These are phyloP conservation scores for Holtermannia corniformis DNA, from an alignment of 768 basidiomycete species.

Conservation along the genomic window DNA sequence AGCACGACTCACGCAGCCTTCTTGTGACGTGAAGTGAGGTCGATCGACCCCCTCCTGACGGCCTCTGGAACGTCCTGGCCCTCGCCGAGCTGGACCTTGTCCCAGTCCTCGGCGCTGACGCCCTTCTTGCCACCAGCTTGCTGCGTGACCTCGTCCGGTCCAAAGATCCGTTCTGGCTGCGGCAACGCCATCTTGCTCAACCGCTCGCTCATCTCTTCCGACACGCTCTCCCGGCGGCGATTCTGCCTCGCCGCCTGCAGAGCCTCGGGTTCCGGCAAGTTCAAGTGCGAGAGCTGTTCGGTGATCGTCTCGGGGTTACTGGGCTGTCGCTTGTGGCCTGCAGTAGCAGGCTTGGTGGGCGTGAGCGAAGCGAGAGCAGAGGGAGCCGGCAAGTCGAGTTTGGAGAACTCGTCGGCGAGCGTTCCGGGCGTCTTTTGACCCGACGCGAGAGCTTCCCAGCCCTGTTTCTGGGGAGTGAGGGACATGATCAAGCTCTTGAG, in stretches of 20 bases:
- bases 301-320: slow-evolving; percentile 4
- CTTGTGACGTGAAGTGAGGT: background rate
- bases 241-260: slow-evolving; percentile 21
- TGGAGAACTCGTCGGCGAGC: slow-evolving; percentile 34
- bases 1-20: slow-evolving; percentile 1
- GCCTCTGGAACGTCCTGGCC: slow-evolving; percentile 35
- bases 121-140: slow-evolving; percentile 15
- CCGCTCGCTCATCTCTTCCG: slow-evolving; percentile 28
- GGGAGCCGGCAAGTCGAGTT: slow-evolving; percentile 35
- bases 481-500: too few relatives aligned
- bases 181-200: slow-evolving; percentile 39
- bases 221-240: slow-evolving; percentile 30
- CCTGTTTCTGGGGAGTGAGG: background rate
- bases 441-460: background rate
- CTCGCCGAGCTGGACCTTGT: slow-evolving; percentile 36
- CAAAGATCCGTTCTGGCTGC: slow-evolving; percentile 8
- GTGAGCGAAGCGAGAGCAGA: slow-evolving; percentile 18
- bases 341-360: slow-evolving; percentile 2
- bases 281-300: slow-evolving; percentile 4
- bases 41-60: slow-evolving; percentile 19
- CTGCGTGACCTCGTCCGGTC: slow-evolving; percentile 21
- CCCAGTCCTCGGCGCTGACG: slow-evolving; percentile 38
- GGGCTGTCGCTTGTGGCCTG: background rate
- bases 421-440: slow-evolving; percentile 27
- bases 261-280: slow-evolving; percentile 37